Conservation (phyloP, 2,329 filamentous ascomycete species). For the Pleurostoma richardsiae region DNA sequence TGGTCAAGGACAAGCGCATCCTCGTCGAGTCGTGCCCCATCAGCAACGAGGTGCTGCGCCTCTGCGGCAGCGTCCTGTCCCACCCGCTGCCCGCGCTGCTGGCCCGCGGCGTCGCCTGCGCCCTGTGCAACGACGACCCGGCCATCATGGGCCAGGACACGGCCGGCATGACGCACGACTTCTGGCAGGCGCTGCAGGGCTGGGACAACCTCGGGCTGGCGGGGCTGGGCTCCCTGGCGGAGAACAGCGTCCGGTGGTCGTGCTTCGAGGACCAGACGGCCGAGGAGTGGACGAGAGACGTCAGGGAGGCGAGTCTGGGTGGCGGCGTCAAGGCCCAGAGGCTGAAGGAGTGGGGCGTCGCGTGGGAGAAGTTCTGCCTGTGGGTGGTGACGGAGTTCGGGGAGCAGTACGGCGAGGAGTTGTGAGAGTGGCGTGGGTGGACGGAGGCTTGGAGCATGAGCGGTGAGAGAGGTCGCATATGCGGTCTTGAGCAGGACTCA, state of each 20-base stretch:
- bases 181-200: constrained; percentile 88
- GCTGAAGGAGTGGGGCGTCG: constrained; percentile 71
- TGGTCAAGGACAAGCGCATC: constrained; percentile 84
- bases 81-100: constrained; percentile 82
- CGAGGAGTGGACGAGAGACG: constrained; percentile 65
- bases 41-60: constrained; percentile 79
- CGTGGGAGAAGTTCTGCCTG: constrained; percentile 87
- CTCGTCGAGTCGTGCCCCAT: constrained; percentile 88
- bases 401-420: constrained; percentile 50
- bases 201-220: constrained; percentile 89
- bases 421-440: neutral
- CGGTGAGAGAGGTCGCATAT: no score
- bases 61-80: constrained; percentile 69
- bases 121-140: constrained; percentile 86
- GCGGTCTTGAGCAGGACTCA: no score
- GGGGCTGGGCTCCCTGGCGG: constrained; percentile 78
- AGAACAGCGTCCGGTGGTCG: constrained; percentile 90
- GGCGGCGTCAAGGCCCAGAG: constrained; percentile 64
- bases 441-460: no score
- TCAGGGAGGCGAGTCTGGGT: constrained; percentile 71
- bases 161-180: constrained; percentile 83
- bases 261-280: constrained; percentile 75
- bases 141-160: constrained; percentile 80
- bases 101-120: constrained; percentile 76
- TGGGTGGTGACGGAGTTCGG: constrained; percentile 81